Evolutionary conservation across 208 protist genomes (phyloP).

Genomic region (Trypanosoma brucei): DNA sequence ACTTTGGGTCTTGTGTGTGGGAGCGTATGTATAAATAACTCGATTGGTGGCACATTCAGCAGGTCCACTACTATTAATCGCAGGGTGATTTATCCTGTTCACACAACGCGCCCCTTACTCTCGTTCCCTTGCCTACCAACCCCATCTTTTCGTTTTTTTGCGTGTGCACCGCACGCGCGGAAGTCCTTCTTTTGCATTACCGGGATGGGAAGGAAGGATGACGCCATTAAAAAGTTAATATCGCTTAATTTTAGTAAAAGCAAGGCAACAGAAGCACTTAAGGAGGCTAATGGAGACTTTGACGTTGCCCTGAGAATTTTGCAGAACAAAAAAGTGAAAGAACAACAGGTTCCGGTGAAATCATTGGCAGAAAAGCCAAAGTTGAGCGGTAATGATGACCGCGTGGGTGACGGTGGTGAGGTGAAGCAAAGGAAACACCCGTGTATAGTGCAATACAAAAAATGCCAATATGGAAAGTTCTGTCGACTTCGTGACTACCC

Average conservation of each 20-base stretch:
- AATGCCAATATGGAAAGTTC: constrained; percentile 49
- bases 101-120: neutral
- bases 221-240: constrained; percentile 30
- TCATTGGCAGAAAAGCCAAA: neutral
- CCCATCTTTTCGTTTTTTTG: too few relatives aligned
- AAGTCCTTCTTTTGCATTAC: neutral
- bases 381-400: neutral
- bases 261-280: constrained; percentile 52
- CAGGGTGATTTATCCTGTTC: neutral
- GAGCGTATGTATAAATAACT: too few relatives aligned
- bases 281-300: constrained; percentile 58
- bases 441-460: constrained; percentile 73
- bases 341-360: constrained; percentile 1
- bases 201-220: constrained; percentile 7
- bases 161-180: neutral
- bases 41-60: neutral
- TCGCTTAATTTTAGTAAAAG: constrained; percentile 50
- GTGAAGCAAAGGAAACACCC: constrained; percentile 34
- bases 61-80: neutral
- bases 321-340: constrained; percentile 21
- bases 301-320: constrained; percentile 44
- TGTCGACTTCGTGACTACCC: constrained; percentile 61
- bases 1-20: too few relatives aligned
- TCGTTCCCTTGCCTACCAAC: too few relatives aligned
- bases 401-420: neutral